Conservation (phyloP, 2,329 filamentous ascomycete genomes). For the Teratosphaeriaceae sp. region DNA sequence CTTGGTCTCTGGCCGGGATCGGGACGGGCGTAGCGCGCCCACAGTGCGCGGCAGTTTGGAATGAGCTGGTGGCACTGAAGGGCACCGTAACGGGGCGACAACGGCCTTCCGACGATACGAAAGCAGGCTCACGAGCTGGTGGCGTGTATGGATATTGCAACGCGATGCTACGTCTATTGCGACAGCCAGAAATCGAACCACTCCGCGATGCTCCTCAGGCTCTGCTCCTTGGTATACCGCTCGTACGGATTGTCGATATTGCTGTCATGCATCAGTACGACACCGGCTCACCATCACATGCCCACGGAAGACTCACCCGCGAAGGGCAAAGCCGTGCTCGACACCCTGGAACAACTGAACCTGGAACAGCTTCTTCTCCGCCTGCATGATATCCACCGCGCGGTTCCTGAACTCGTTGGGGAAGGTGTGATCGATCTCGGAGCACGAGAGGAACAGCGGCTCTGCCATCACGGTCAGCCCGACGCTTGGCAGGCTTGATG, state of each 20-base stretch:
- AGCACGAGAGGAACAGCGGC: constrained; percentile 42
- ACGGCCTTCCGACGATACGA: no score
- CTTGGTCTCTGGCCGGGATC: no score
- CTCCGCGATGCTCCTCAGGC: constrained; percentile 21
- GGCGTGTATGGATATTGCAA: no score
- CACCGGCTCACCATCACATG: background rate
- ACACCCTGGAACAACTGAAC: constrained; percentile 30
- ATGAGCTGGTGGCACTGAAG: background rate
- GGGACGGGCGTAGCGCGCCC: no score
- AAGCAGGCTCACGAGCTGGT: no score
- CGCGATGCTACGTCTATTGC: background rate
- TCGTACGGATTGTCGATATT: constrained; percentile 36
- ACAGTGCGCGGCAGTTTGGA: no score
- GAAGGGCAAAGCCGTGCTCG: constrained; percentile 30
- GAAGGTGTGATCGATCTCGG: constrained; percentile 42
- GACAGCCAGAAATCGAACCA: constrained; percentile 15
- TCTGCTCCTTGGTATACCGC: constrained; percentile 24
- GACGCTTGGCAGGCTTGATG: no score
- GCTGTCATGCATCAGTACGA: background rate
- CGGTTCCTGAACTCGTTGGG: constrained; percentile 30
- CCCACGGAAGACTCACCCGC: constrained; percentile 13
- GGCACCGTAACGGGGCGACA: no score
- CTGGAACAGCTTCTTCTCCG: constrained; percentile 30
- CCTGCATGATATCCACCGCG: constrained; percentile 39
- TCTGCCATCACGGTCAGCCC: no score